Evolutionary conservation across 2,329 filamentous ascomycete genomes (phyloP), one percentile per base, ranked within the genome.

Genomic region (Beauveria australis): DNA sequence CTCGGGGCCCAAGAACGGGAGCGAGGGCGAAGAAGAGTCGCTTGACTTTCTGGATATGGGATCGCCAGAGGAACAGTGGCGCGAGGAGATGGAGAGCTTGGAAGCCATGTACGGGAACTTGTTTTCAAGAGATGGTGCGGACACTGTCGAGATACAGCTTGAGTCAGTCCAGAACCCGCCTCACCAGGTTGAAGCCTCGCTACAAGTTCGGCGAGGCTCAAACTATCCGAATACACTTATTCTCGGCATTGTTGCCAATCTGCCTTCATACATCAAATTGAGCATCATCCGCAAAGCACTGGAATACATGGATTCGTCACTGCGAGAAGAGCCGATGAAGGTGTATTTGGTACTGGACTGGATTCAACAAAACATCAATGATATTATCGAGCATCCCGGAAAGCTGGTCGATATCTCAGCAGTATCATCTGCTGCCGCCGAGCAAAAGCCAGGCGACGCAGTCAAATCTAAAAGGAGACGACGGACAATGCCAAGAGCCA

Each of bases 241-340:
- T 10, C 76, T 97, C 41, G 85, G 87, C 3, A 79, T 97, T 16
- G 74, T 84, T 52, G 80, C 86, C 28, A 82, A 84, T 12, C 81
- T 97, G 14, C 94, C 94, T 22, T 91, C 94, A 3, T 96, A 99
- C 69, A 95, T 97, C 69, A 90, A 93, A 63, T 79, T 99, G 12
- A 96, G 92, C 68, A 87, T 96, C 43, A 84, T 94, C 67, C 88
- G 90, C 66, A 87, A 89, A 72, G 86, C 88, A 1, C 77, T 97
- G 5, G 78, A 83, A 5, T 86, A 93, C 69, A 86, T 92, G 2
- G 78, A 84, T 54, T 81, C 86, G 54, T 85, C 86, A 30, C 80
- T 96, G 33, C 76, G 87, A 16, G 93, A 91, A 26, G 91, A 95
- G 69, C 89, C 91, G 44, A 96, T 96, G 88, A 86, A 85, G 70